These are phyloP conservation scores for Boletus bicolor DNA, from an alignment of 768 basidiomycete genomes.

Conservation along the genomic window DNA sequence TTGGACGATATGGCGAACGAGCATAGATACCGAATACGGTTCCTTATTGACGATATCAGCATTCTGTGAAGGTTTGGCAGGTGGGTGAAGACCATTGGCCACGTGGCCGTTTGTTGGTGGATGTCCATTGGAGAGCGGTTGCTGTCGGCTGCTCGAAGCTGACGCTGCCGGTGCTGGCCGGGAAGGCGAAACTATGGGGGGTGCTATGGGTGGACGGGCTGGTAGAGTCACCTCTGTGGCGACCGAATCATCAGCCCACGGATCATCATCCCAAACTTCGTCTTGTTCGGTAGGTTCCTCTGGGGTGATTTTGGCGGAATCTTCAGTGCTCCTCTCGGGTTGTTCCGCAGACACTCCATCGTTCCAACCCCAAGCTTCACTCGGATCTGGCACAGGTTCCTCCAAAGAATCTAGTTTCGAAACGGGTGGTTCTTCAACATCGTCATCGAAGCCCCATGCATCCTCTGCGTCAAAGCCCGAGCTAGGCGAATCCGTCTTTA, in stretches of 20 bases:
- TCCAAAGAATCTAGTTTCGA: slow-evolving; percentile 17
- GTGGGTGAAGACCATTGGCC: slow-evolving; percentile 13
- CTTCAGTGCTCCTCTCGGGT: slow-evolving; percentile 21
- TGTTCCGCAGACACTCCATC: slow-evolving; percentile 37
- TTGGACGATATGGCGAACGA: slow-evolving; percentile 50
- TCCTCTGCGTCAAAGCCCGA: slow-evolving; percentile 31
- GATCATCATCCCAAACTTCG: slow-evolving; percentile 62
- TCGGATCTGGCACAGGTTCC: slow-evolving; percentile 39
- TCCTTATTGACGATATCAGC: slow-evolving; percentile 37
- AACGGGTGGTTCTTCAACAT: slow-evolving; percentile 23
- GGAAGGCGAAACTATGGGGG: slow-evolving; percentile 25
- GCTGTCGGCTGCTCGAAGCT: slow-evolving; percentile 57
- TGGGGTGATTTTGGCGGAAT: slow-evolving; percentile 9
- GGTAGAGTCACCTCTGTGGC: slow-evolving; percentile 29
- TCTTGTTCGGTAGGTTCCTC: slow-evolving; percentile 40
- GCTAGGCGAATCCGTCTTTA: slow-evolving; percentile 24
- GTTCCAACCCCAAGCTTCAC: slow-evolving; percentile 78
- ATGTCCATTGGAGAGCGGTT: slow-evolving; percentile 29
- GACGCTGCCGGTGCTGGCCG: slow-evolving; percentile 37
- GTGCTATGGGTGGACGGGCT: slow-evolving; percentile 26
- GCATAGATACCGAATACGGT: slow-evolving; percentile 56
- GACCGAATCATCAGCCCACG: slow-evolving; percentile 55
- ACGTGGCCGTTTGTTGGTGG: slow-evolving; percentile 24
- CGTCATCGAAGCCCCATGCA: slow-evolving; percentile 56
- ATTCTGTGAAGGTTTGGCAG: slow-evolving; percentile 19